These are phyloP conservation scores for Curvularia sp. DNA, from an alignment of 2,329 filamentous ascomycete genomes.

Conservation along the genomic window DNA sequence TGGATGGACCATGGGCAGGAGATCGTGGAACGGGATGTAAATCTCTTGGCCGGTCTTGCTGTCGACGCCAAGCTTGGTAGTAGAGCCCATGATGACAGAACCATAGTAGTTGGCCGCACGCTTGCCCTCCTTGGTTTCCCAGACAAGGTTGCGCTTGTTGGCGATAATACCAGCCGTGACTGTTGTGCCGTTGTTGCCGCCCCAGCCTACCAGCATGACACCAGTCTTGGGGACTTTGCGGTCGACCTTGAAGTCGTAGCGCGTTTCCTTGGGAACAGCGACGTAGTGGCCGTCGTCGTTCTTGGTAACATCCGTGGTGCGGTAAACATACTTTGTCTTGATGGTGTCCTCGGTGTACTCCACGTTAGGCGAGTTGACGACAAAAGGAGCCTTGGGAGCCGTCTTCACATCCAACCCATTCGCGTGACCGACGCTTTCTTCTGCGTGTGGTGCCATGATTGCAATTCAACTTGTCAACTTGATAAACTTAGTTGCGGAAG, in stretches of 20 bases:
- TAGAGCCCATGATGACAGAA: conserved; percentile 95
- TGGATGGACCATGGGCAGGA: conserved; percentile 96
- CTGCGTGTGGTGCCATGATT: conserved; percentile 92
- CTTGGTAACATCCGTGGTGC: conserved; percentile 83
- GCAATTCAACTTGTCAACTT: conserved; percentile 37
- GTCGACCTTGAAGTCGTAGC: conserved; percentile 97
- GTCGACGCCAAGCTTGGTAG: conserved; percentile 93
- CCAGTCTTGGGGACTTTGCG: conserved; percentile 92
- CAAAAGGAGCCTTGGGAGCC: conserved; percentile 72
- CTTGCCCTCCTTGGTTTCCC: conserved; percentile 92
- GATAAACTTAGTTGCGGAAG: conserved; percentile 47
- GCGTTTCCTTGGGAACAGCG: conserved; percentile 84
- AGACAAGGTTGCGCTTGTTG: conserved; percentile 83
- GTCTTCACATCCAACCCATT: conserved; percentile 58
- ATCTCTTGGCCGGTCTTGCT: conserved; percentile 83
- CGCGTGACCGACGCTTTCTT: conserved; percentile 65
- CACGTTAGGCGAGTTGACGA: conserved; percentile 91
- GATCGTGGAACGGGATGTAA: conserved; percentile 93
- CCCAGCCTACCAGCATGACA: conserved; percentile 97
- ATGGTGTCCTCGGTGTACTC: conserved; percentile 87
- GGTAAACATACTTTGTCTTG: conserved; percentile 93
- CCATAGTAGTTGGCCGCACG: conserved; percentile 96
- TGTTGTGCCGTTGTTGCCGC: conserved; percentile 97
- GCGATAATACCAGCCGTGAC: conserved; percentile 97
- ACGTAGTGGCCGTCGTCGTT: conserved; percentile 77